Conservation (phyloP, 1,284 basidiomycete genomes). For the Marasmius fiardii region DNA sequence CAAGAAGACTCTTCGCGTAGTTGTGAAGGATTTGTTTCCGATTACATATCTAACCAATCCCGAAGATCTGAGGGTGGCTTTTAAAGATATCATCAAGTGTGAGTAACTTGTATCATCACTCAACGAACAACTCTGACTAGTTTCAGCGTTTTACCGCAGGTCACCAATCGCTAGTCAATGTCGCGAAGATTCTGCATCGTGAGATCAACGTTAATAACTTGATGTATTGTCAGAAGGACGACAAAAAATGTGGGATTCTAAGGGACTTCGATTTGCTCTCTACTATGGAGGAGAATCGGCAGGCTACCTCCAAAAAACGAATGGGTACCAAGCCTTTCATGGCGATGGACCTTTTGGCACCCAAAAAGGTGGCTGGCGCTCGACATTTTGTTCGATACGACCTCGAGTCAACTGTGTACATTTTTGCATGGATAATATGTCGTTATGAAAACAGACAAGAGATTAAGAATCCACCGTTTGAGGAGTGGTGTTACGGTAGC, state of each 20-base stretch:
- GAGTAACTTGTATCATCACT: neutral
- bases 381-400: conserved; percentile 28
- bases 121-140: neutral
- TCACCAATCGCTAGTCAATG: neutral
- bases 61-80: neutral
- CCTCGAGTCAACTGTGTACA: conserved; percentile 30
- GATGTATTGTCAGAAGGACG: conserved; percentile 19
- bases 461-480: neutral
- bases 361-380: conserved; percentile 13
- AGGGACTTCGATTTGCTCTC: conserved; percentile 28
- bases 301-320: conserved; percentile 2
- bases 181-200: conserved; percentile 21
- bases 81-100: neutral
- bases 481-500: neutral
- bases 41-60: neutral
- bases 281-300: neutral
- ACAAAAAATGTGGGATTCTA: conserved; percentile 20
- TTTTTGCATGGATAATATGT: conserved; percentile 19
- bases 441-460: neutral
- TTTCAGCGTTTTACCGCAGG: no score
- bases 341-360: conserved; percentile 23
- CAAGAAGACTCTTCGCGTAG: neutral
- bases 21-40: neutral
- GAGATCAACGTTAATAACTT: conserved; percentile 29
- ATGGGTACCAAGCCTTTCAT: conserved; percentile 31